A percentile compares a stretch with the other conserved stretches of the same genome.
Evolutionary conservation across 352 stramenopile genomes (phyloP).

Genomic region (Phytophthora brassicae): DNA sequence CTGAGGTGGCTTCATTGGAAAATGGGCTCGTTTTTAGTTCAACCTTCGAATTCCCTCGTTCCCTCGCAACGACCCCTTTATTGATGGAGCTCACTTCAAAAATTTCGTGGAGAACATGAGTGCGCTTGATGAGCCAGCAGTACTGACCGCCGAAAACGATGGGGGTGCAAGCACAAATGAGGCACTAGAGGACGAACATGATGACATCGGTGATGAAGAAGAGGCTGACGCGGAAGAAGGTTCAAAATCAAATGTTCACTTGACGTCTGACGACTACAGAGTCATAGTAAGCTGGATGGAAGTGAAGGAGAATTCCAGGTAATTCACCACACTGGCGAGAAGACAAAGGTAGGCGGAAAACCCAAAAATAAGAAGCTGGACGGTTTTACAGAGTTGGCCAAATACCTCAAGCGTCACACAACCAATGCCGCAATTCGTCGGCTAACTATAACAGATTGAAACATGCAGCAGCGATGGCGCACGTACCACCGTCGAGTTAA

Average conservation of each 20-base stretch:
- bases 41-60: no score
- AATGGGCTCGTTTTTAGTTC: no score
- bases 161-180: no score
- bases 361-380: background rate
- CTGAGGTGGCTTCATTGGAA: no score
- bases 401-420: background rate
- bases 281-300: constrained; percentile 30
- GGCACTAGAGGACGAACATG: no score
- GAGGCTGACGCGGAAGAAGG: no score
- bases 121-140: no score
- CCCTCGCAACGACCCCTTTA: no score
- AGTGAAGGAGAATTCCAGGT: constrained; percentile 9
- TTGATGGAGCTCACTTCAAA: no score
- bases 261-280: constrained; percentile 5
- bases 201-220: no score
- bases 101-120: no score
- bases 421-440: background rate
- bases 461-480: constrained; percentile 17
- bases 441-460: background rate
- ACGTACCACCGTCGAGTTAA: constrained; percentile 14
- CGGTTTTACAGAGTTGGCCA: constrained; percentile 1
- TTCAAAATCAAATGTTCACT: background rate
- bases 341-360: constrained; percentile 5
- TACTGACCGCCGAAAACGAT: no score
- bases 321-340: constrained; percentile 4